phyloP scores from a whole-genome alignment of 2,329 filamentous ascomycete species.

The Sarocladiaceae sp. region DNA sequence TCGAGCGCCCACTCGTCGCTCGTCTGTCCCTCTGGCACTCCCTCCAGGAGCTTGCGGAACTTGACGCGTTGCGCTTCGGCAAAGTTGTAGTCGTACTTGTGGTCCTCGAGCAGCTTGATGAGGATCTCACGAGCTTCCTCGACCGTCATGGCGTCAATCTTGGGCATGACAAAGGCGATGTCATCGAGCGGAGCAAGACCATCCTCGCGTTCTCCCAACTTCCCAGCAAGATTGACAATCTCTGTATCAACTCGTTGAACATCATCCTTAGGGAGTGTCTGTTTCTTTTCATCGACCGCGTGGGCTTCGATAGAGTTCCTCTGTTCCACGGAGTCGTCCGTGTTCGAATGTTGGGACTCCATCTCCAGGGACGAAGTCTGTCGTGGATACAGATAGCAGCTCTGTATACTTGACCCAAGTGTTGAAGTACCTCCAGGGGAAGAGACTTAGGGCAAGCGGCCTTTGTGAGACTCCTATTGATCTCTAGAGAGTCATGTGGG shows the following conservation, averaged over 20 bases:
- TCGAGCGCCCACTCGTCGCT: constrained; percentile 19
- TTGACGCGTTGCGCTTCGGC: constrained; percentile 14
- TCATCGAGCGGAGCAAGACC: constrained; percentile 18
- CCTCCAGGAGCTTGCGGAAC: constrained; percentile 14
- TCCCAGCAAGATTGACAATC: constrained; percentile 1
- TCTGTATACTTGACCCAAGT: not conserved
- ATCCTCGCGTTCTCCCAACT: constrained; percentile 10
- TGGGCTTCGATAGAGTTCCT: not conserved
- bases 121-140: constrained; percentile 17
- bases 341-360: constrained; percentile 2
- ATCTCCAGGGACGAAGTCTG: not conserved
- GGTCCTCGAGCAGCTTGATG: constrained; percentile 14
- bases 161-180: constrained; percentile 18
- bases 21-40: constrained; percentile 14
- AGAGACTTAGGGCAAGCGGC: not conserved
- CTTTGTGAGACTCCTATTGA: not conserved
- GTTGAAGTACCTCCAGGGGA: not conserved
- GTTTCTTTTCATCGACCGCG: not conserved
- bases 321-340: constrained; percentile 1
- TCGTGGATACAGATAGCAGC: not conserved
- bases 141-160: constrained; percentile 16
- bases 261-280: not conserved
- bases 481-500: not conserved
- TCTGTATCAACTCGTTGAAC: constrained; percentile 3
- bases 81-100: constrained; percentile 21